Percentiles rank a stretch among this genome's conserved stretches.
phyloP scores from a whole-genome alignment of 225 moss, liverwort and hornwort genomes.

The Climacium dendroides region DNA sequence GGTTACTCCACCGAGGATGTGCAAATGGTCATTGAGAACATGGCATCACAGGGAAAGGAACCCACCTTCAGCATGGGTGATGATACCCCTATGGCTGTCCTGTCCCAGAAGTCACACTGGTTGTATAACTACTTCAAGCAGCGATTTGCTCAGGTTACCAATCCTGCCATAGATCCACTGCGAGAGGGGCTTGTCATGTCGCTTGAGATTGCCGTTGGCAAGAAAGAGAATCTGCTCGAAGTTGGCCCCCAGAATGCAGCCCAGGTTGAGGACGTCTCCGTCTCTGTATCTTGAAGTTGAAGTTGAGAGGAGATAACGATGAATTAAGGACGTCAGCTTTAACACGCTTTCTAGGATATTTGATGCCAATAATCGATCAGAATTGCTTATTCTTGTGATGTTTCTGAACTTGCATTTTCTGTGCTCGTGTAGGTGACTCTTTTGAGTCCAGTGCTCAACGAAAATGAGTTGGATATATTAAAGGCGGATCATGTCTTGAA shows the following conservation, averaged over 20 bases:
- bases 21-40: constrained; percentile 95
- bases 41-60: constrained; percentile 85
- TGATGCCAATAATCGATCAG: not conserved
- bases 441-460: constrained; percentile 60
- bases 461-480: constrained; percentile 53
- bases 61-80: constrained; percentile 95
- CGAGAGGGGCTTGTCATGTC: constrained; percentile 96
- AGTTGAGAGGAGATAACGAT: not conserved
- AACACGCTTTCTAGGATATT: not conserved
- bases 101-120: constrained; percentile 64
- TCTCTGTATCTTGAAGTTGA: not conserved
- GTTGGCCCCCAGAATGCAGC: constrained; percentile 60
- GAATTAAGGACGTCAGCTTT: not conserved
- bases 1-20: constrained; percentile 89
- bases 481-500: constrained; percentile 44
- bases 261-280: constrained; percentile 6
- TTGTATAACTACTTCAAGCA: constrained; percentile 94
- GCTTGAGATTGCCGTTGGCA: constrained; percentile 70
- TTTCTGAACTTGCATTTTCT: not conserved
- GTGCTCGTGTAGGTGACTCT: constrained; percentile 36
- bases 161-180: constrained; percentile 80
- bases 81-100: constrained; percentile 66
- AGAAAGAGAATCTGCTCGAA: constrained; percentile 67
- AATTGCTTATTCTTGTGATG: not conserved
- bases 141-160: constrained; percentile 89